Evolutionary conservation across 2,329 filamentous ascomycete genomes (phyloP), one percentile per base, ranked within the genome.

Genomic region (Myotisia sp.): DNA sequence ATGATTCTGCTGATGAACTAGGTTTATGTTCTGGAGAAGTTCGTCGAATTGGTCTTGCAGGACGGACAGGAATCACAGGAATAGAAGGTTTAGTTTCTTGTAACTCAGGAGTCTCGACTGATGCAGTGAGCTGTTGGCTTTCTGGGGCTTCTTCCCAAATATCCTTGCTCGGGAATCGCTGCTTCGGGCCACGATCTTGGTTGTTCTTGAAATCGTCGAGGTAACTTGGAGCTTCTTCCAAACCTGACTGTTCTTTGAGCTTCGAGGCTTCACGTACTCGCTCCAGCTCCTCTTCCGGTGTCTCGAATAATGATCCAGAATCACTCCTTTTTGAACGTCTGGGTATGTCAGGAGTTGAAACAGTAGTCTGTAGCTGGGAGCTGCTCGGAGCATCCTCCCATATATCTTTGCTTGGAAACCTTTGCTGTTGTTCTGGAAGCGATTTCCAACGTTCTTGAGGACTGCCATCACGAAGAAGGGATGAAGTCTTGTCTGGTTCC

Each of bases 381-480:
- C 85, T 93, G 50, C 76, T 79, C 3, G 92, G 90, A 0, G 84
- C 79, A 54, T 98, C 92, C 61, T 98, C 90, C 90, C 90, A 98
- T 26, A 95, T 74, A 53, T 98, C 90, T 54, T 86, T 80, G 55
- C 86, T 94, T 1, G 90, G 90, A 58, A 98, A 98, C 41, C 79
- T 78, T 42, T 74, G 71, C 40, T 68, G 62, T 43, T 73, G 66
- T 36, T 67, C 63, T 4, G 65, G 61, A 23, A 64, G 62, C 37
- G 56, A 59, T 54, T 72, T 74, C 44, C 74, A 62, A 42, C 67
- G 67, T 38, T 74, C 66, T 20, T 61, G 60, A 20, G 65, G 29
- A 34, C 26, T 29, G 10, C 86, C 80, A 37, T 90, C 68, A n/a
- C n/a, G n/a, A n/a, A n/a, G n/a, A n/a, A n/a, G n/a, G n/a, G n/a